Conservation (phyloP, 2,329 filamentous ascomycete genomes). For the Penicillium sp. region DNA sequence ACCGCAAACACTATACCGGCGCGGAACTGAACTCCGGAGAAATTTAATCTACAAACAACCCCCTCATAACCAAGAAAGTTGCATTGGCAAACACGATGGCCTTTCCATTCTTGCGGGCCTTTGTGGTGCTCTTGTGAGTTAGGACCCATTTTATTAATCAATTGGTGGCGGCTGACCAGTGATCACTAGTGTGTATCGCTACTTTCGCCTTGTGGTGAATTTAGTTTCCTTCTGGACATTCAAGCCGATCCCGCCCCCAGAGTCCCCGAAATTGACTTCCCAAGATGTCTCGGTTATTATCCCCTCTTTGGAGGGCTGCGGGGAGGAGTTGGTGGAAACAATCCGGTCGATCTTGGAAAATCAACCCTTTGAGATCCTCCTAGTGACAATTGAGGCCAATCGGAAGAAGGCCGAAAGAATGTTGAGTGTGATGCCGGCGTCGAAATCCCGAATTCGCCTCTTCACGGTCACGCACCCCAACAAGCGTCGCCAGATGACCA, state of each 20-base stretch:
- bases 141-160: background rate
- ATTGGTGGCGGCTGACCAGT: constrained; percentile 6
- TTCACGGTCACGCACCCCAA: constrained; percentile 83
- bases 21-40: background rate
- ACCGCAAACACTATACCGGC: background rate
- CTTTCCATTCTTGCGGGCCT: constrained; percentile 41
- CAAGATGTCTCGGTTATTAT: constrained; percentile 92
- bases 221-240: constrained; percentile 83
- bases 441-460: constrained; percentile 68
- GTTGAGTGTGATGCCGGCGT: constrained; percentile 53
- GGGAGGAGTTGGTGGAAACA: constrained; percentile 79
- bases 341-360: constrained; percentile 60
- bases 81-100: constrained; percentile 28
- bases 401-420: constrained; percentile 67
- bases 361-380: constrained; percentile 67
- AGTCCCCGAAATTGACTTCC: constrained; percentile 74
- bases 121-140: constrained; percentile 43
- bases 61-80: background rate
- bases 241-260: constrained; percentile 78
- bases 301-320: constrained; percentile 84
- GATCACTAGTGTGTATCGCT: constrained; percentile 68
- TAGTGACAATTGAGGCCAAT: constrained; percentile 86
- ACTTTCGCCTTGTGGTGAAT: constrained; percentile 81
- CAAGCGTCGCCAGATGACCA: constrained; percentile 90
- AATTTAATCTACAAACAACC: background rate